Evolutionary conservation across 306 rosid genomes (phyloP), one percentile per base, ranked within the genome.

Genomic region (Pachyrhizus erosus): DNA sequence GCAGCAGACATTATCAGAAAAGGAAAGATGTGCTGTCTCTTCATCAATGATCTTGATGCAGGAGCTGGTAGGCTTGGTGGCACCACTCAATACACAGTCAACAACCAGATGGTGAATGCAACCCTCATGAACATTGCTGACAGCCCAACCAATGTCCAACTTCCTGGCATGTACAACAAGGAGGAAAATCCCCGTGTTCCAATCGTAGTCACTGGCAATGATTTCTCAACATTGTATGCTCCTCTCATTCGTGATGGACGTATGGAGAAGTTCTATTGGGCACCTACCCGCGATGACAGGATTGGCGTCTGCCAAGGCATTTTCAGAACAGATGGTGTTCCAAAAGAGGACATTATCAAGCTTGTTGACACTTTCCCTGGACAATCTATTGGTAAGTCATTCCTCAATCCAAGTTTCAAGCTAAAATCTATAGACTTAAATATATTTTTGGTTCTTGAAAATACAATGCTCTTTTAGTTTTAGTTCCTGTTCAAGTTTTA

Each of bases 161-260:
- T 92, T 78, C 94, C 94, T 0, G 97, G 97, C 7, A 89, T 89
- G 97, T 92, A 92, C 82, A 92, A 90, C 88, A 90, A 92, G 82
- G 89, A 87, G 54, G 97, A 90, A 46, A 92, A 90, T 82, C 92
- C 94, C 1, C 91, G 94, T 0, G 94, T 92, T 21, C 97, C 97
- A 12, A 62, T 90, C 83, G 75, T 92, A 0, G 94, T 83, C 81
- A 92, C 97, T 0, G 97, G 94, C 3, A 92, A 92, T 42, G 97
- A 92, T 73, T 90, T 92, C 89, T 92, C 97, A 69, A 92, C 94
- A 39, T 75, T 90, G 85, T 92, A 92, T 49, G 97, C 92, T 26
- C 97, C 97, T 81, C 92, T 92, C 76, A 90, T 92, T 29, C 97
- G 97, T 10, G 97, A 92, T 82, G 97, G 97, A 0, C 93, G 97